Evolutionary conservation across 768 basidiomycete species (phyloP).

Genomic region (Amanita rubescens): DNA sequence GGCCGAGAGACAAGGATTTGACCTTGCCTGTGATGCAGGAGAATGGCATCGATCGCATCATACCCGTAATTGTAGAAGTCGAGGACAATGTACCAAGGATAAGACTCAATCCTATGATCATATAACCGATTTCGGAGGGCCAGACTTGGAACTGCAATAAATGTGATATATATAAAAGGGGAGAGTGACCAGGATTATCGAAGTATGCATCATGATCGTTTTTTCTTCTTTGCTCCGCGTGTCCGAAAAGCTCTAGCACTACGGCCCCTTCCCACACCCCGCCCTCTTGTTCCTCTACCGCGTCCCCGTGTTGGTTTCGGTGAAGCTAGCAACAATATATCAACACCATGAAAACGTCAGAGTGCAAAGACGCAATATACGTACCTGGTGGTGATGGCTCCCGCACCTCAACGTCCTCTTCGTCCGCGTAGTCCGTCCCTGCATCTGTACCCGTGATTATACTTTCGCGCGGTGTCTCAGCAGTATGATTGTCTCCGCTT

Average conservation of each 20-base stretch:
- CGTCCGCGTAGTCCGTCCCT: conserved; percentile 63
- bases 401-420: conserved; percentile 55
- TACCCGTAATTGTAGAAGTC: conserved; percentile 12
- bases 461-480: conserved; percentile 57
- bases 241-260: conserved; percentile 24
- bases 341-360: neutral
- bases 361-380: neutral
- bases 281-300: conserved; percentile 23
- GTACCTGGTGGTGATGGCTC: conserved; percentile 36
- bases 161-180: too few relatives aligned
- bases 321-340: conserved; percentile 16
- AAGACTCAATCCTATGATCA: too few relatives aligned
- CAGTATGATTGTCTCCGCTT: conserved; percentile 64
- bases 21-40: conserved; percentile 12
- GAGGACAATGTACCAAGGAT: too few relatives aligned
- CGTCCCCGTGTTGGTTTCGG: conserved; percentile 30
- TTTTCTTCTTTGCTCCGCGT: conserved; percentile 38
- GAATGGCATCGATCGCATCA: conserved; percentile 11
- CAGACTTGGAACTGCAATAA: too few relatives aligned
- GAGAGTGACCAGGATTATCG: too few relatives aligned
- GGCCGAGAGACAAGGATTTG: conserved; percentile 15
- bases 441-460: conserved; percentile 64
- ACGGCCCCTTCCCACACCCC: conserved; percentile 20
- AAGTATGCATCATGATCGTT: conserved; percentile 35
- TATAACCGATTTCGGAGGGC: too few relatives aligned